Base-by-base conservation (phyloP, 176 grass and related monocot genomes). In the Avena sativa region DNA sequence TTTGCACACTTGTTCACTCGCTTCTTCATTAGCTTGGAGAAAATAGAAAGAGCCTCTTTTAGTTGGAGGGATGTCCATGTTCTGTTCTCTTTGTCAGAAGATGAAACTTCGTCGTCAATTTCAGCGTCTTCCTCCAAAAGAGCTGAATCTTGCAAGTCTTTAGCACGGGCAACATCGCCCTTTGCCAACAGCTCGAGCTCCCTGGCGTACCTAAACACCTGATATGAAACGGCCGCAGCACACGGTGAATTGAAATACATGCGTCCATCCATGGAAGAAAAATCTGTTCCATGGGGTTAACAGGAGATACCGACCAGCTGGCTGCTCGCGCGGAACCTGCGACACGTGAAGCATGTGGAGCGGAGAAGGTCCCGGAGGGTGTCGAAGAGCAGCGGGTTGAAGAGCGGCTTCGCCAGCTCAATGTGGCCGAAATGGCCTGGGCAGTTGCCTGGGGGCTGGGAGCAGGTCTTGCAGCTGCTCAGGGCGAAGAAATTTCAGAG, bases 371-470 rank as follows among this genome's bases (percentile, higher is more conserved):
- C 46, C 91, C 71, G 7, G 65, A 81, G 73, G 13, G 73, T 76
- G 73, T 76, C 73, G 14, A 98, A 98, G 9, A 98, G 70, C 74
- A 98, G 89, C 52, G 96, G 96, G 73, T 95, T 95, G 83, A 89
- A 95, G 79, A 98, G 50, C n/a, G 63, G 62, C 80, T 86, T 92
- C 65, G 88, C 82, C 74, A 98, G 81, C 76, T 98, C 93, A 68
- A 98, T 95, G 76, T 95, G 93, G 83, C 96, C 96, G 65, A 92
- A 98, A 76, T 98, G 96, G 20, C 96, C 96, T 10, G 96, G 87
- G 87, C 96, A 98, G 52, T 73, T 68, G 83, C 30, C 25, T 23
- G 92, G 89, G 52, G 88, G 50, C 79, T 94, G 96, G 74, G 88
- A 92, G 74, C 96, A 98, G 76, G 88, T 89, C 84, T 95, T 98